A percentile compares a stretch with the other conserved stretches of the same genome.
These are phyloP conservation scores for Sugiyamaella americana DNA, from an alignment of 805 yeast species.

Conservation along the genomic window DNA sequence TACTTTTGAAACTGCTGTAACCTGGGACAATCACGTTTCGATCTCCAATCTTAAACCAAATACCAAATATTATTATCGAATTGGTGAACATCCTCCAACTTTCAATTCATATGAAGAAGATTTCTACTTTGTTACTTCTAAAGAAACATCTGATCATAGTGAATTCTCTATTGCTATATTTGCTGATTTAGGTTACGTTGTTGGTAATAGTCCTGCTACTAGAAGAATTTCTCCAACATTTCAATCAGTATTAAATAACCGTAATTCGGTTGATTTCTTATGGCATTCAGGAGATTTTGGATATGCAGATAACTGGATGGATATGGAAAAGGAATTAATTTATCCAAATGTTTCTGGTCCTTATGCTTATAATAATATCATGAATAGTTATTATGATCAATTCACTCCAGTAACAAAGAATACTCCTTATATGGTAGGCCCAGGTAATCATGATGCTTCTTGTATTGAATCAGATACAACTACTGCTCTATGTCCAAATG, in stretches of 20 bases:
- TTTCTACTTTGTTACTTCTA: constrained; percentile 19
- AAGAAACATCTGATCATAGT: constrained; percentile 10
- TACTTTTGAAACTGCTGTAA: constrained; percentile 21
- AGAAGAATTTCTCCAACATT: constrained; percentile 12
- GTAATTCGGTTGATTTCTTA: constrained; percentile 20
- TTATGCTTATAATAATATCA: constrained; percentile 13
- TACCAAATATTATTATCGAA: constrained; percentile 27
- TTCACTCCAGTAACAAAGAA: constrained; percentile 8
- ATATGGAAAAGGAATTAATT: constrained; percentile 13
- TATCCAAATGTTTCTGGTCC: constrained; percentile 5
- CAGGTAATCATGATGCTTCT: constrained; percentile 21
- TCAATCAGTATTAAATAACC: constrained; percentile 14
- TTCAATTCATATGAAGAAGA: no score
- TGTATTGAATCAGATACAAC: constrained; percentile 4
- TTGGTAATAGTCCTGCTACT: constrained; percentile 3
- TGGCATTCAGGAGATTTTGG: constrained; percentile 30
- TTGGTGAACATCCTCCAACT: constrained; percentile 12
- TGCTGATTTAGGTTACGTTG: constrained; percentile 14
- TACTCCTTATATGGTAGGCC: constrained; percentile 22
- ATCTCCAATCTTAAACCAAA: constrained; percentile 21
- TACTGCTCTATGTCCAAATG: constrained; percentile 3
- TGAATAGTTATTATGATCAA: constrained; percentile 14
- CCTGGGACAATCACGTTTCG: constrained; percentile 22
- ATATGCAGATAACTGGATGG: constrained; percentile 31
- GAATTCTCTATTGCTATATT: constrained; percentile 13